Percentiles rank a stretch among this genome's conserved stretches.
Evolutionary conservation across 2,329 filamentous ascomycete genomes (phyloP).

Genomic region (Septoria linicola): DNA sequence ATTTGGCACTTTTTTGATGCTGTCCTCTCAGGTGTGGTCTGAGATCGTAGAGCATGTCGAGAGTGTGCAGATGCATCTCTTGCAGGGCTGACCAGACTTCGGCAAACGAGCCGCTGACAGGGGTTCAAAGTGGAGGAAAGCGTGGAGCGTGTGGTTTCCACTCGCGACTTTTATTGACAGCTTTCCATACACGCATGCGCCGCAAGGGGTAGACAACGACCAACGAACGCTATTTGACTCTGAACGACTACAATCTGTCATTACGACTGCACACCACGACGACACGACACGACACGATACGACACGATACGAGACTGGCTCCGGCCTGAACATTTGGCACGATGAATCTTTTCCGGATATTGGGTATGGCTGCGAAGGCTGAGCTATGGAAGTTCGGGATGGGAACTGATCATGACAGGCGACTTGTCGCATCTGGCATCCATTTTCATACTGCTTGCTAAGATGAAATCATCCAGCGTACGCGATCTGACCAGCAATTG

Average conservation of each 20-base stretch:
- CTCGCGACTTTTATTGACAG: too few relatives aligned
- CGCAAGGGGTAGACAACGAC: slow-evolving; percentile 1
- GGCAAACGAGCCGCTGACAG: too few relatives aligned
- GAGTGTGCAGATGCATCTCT: too few relatives aligned
- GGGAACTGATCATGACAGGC: slow-evolving; percentile 52
- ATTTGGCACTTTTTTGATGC: too few relatives aligned
- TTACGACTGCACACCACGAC: background rate
- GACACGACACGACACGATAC: slow-evolving; percentile 5
- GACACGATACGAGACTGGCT: slow-evolving; percentile 8
- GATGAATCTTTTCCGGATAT: slow-evolving; percentile 70
- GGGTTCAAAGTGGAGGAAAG: background rate
- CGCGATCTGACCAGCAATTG: slow-evolving; percentile 34
- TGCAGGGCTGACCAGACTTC: too few relatives aligned
- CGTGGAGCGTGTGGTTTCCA: background rate
- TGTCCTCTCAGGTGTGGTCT: too few relatives aligned
- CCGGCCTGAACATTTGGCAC: slow-evolving; percentile 17
- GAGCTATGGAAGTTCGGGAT: slow-evolving; percentile 8
- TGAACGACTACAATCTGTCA: background rate
- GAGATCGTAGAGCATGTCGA: too few relatives aligned
- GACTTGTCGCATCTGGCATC: slow-evolving; percentile 95
- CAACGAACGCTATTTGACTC: background rate
- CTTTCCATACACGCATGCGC: slow-evolving; percentile 3
- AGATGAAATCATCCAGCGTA: slow-evolving; percentile 89
- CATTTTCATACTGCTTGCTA: slow-evolving; percentile 91
- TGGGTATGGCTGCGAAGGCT: slow-evolving; percentile 51